Base-by-base conservation (phyloP, 768 basidiomycete species). In the Hypholoma sublateritium region DNA sequence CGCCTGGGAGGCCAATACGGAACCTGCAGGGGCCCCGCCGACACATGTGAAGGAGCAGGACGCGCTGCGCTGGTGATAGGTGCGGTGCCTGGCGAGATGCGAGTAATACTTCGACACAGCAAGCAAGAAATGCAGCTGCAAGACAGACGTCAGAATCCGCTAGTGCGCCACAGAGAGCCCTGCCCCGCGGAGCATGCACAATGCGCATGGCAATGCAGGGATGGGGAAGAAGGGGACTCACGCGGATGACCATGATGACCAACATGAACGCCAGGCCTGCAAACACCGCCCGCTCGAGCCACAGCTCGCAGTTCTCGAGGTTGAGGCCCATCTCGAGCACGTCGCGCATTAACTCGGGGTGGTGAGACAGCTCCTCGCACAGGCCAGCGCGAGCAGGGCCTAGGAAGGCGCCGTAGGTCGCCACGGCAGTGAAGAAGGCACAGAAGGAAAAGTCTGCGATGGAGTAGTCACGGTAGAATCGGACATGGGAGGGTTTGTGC, bases 401-500 rank as follows among this genome's bases (percentile, higher is more conserved):
- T 48, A 76, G 79, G 68, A 87, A 86, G 2, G 85, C 79, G 7
- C 77, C 79, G 65, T 87, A 88, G 6, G 82, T 81, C 50, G 80
- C 79, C 34, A 85, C 53, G 14, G 79, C 66, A 11, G 87, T 80
- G 41, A 81, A 79, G 53, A 89, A 74, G 5, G 84, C 77, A 69
- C 83, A 83, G 71, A 89, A 88, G 3, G 80, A 79, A 65, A 92
- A 85, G 72, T 92, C 89, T 50, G 87, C 90, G 60, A 90, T 84
- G 55, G 89, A 84, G 61, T 87, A 91, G 74, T 90, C 89, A 59
- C 90, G 85, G 73, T 91, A 93, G 62, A 93, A 85, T 53, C 88
- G 87, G 50, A 93, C 83, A 60, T 85, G 82, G 0, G 83, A 73
- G 4, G 85, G 76, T 59, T 82, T 81, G 65, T 76, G 80, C 90